phyloP scores from a whole-genome alignment of 139 green algal genomes.

The Closterium sp. region DNA sequence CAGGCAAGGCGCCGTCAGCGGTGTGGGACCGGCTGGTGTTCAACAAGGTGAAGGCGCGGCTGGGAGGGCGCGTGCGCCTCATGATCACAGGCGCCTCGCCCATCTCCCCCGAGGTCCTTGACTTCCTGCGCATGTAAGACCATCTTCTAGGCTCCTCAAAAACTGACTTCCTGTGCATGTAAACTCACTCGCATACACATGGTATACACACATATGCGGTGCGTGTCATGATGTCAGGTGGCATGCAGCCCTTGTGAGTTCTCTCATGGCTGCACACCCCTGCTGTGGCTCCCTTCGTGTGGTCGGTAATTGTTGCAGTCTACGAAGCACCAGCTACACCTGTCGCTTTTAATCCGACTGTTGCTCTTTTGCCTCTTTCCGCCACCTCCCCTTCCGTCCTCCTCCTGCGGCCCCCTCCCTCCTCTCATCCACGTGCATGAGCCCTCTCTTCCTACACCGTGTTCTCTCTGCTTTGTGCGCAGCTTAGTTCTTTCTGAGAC shows the following conservation, averaged over 20 bases:
- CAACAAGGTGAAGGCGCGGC: constrained; percentile 74
- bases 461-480: background rate
- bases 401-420: background rate
- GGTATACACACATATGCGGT: too few species aligned
- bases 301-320: too few species aligned
- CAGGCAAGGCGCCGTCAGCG: constrained; percentile 66
- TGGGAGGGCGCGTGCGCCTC: constrained; percentile 59
- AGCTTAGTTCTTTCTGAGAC: too few species aligned
- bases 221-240: too few species aligned
- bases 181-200: too few species aligned
- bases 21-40: constrained; percentile 94
- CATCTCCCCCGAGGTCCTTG: constrained; percentile 88
- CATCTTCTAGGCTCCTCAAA: too few species aligned
- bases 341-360: too few species aligned
- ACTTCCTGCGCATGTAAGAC: constrained; percentile 85
- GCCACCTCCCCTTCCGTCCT: too few species aligned
- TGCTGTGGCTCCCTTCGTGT: too few species aligned
- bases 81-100: constrained; percentile 78
- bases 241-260: too few species aligned
- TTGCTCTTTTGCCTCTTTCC: background rate
- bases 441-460: background rate
- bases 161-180: constrained; percentile 89
- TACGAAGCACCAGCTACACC: too few species aligned
- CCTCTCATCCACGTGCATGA: background rate
- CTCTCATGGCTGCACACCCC: too few species aligned